A percentile compares a stretch with the other conserved stretches of the same genome.
phyloP scores from a whole-genome alignment of 208 protist genomes.

The Plasmodiophora brassicae region DNA sequence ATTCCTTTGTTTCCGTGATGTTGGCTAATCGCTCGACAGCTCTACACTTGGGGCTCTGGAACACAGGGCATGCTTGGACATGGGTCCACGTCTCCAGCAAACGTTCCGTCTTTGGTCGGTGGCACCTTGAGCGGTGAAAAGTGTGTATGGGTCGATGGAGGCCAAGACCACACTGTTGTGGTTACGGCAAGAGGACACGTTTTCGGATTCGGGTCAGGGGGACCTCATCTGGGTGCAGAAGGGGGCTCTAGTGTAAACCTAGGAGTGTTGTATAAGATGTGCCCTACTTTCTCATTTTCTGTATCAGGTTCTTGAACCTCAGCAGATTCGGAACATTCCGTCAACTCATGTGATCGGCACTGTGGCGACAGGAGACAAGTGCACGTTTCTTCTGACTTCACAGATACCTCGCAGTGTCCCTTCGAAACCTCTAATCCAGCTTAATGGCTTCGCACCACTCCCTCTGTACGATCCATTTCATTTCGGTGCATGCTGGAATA shows the following conservation, averaged over 20 bases:
- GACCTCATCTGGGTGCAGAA: not conserved
- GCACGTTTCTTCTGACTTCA: not conserved
- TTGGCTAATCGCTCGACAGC: not conserved
- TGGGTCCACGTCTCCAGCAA: not conserved
- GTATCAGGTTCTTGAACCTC: slow-evolving; percentile 10
- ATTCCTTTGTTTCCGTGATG: not conserved
- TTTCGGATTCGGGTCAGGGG: not conserved
- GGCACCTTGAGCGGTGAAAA: not conserved
- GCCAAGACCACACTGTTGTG: slow-evolving; percentile 16
- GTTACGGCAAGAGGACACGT: not conserved
- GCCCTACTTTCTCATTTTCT: too few relatives aligned
- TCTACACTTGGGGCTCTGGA: slow-evolving; percentile 7
- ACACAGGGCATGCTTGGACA: not conserved
- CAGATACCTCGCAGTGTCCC: not conserved
- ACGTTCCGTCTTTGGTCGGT: not conserved
- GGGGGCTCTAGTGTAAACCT: not conserved
- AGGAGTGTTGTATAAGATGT: too few relatives aligned
- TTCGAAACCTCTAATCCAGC: not conserved
- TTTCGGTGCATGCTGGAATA: not conserved
- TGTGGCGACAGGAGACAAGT: not conserved
- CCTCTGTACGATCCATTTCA: not conserved
- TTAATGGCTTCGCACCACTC: not conserved
- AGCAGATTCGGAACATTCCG: not conserved
- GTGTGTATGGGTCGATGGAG: slow-evolving; percentile 12
- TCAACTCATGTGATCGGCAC: not conserved